These are phyloP conservation scores for Piromyces finnis DNA, from an alignment of 192 early-diverging fungal species.

Conservation along the genomic window DNA sequence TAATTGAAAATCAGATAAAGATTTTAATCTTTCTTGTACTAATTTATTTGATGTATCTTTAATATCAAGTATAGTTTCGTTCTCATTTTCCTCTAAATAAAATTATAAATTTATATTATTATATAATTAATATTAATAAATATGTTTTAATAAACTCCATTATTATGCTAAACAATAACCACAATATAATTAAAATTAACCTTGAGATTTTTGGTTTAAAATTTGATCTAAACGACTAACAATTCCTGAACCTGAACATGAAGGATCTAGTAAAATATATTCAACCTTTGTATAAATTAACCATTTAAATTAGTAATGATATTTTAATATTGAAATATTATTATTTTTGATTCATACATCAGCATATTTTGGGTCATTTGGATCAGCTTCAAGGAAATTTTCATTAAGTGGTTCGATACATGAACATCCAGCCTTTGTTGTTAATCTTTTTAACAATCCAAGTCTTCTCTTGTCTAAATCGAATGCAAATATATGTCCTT, in stretches of 20 bases:
- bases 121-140: too few relatives aligned
- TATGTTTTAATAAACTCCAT: too few relatives aligned
- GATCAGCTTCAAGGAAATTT: slow-evolving; percentile 66
- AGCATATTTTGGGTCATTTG: slow-evolving; percentile 31
- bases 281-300: too few relatives aligned
- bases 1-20: slow-evolving; percentile 74
- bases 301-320: too few relatives aligned
- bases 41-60: background rate
- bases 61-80: slow-evolving; percentile 4
- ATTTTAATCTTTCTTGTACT: slow-evolving; percentile 32
- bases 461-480: slow-evolving; percentile 66
- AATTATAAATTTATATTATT: too few relatives aligned
- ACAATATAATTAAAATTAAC: too few relatives aligned
- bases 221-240: slow-evolving; percentile 72
- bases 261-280: slow-evolving; percentile 85
- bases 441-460: slow-evolving; percentile 51
- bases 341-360: too few relatives aligned
- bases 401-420: slow-evolving; percentile 48
- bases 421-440: slow-evolving; percentile 57
- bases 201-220: slow-evolving; percentile 25
- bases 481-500: slow-evolving; percentile 76
- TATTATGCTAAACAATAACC: too few relatives aligned
- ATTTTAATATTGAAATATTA: too few relatives aligned
- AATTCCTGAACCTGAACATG: slow-evolving; percentile 91
- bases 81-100: slow-evolving; percentile 6